Evolutionary conservation across 306 rosid species (phyloP).

Genomic region (Prinsepia uniflora): DNA sequence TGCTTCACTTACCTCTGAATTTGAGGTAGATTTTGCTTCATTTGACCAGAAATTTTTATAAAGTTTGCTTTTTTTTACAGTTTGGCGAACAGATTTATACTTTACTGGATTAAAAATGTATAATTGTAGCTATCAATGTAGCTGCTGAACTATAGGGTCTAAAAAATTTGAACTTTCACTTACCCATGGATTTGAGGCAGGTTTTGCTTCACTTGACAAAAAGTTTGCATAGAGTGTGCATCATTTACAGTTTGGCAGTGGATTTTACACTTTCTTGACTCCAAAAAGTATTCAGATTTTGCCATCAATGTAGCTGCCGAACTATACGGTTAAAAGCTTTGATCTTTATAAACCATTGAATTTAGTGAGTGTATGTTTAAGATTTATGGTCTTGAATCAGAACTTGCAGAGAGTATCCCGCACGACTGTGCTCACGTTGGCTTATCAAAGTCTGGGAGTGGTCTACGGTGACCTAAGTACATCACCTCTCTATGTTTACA

Average conservation of each 20-base stretch:
- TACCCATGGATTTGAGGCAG: no score
- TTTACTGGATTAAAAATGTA: not conserved
- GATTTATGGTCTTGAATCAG: conserved; percentile 38
- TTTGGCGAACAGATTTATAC: not conserved
- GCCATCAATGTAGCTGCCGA: not conserved
- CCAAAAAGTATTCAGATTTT: not conserved
- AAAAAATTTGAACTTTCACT: not conserved
- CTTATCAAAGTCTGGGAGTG: conserved; percentile 84
- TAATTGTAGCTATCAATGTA: not conserved
- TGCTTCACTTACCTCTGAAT: not conserved
- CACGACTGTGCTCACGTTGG: conserved; percentile 51
- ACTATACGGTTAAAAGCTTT: not conserved
- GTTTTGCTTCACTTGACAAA: no score
- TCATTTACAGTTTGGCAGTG: no score
- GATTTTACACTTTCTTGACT: no score
- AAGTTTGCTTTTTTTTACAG: not conserved
- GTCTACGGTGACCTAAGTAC: conserved; percentile 85
- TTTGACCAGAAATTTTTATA: not conserved
- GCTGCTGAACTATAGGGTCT: not conserved
- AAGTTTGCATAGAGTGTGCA: no score
- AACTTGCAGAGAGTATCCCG: conserved; percentile 48
- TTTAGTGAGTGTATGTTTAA: not conserved
- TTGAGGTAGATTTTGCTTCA: not conserved
- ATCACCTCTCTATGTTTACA: conserved; percentile 83
- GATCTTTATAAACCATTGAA: not conserved